Evolutionary conservation across 371 early-diverging fungal genomes (phyloP).

Genomic region (Lichtheimia corymbifera): DNA sequence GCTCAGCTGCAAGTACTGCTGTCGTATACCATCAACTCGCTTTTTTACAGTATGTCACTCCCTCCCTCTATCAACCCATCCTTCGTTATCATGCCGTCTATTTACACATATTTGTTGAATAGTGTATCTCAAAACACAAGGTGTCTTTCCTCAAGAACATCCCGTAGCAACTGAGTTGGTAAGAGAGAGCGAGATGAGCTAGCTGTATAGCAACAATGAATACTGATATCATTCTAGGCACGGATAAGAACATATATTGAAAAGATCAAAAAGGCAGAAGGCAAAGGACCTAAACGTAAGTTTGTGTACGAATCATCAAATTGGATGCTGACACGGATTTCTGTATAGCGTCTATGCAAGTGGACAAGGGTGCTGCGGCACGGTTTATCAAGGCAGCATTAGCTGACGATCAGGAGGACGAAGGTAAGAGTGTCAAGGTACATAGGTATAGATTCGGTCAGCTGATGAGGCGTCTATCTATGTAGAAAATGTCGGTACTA

Average conservation of each 20-base stretch:
- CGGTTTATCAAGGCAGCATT: conserved; percentile 56
- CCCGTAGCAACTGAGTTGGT: conserved; percentile 55
- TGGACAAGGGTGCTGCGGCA: conserved; percentile 58
- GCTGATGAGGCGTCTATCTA: not conserved
- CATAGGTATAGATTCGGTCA: not conserved
- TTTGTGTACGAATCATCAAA: not conserved
- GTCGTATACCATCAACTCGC: conserved; percentile 53
- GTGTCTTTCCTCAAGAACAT: conserved; percentile 48
- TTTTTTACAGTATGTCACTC: conserved; percentile 58
- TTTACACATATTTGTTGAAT: not conserved
- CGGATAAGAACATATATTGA: conserved; percentile 53
- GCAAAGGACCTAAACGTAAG: conserved; percentile 42
- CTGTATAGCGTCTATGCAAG: conserved; percentile 38
- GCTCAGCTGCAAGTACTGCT: conserved; percentile 58
- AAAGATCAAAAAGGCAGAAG: conserved; percentile 46
- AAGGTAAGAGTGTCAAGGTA: not conserved
- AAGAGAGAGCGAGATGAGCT: conserved; percentile 11
- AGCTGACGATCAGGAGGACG: conserved; percentile 13
- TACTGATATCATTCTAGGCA: conserved; percentile 25
- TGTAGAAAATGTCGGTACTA: not conserved
- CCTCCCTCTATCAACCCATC: not conserved
- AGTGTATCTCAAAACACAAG: conserved; percentile 59
- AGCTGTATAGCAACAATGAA: not conserved
- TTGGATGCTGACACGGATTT: not conserved
- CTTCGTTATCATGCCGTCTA: not conserved